These are phyloP conservation scores for Earliella scabrosa DNA, from an alignment of 1,284 basidiomycete species.

Conservation along the genomic window DNA sequence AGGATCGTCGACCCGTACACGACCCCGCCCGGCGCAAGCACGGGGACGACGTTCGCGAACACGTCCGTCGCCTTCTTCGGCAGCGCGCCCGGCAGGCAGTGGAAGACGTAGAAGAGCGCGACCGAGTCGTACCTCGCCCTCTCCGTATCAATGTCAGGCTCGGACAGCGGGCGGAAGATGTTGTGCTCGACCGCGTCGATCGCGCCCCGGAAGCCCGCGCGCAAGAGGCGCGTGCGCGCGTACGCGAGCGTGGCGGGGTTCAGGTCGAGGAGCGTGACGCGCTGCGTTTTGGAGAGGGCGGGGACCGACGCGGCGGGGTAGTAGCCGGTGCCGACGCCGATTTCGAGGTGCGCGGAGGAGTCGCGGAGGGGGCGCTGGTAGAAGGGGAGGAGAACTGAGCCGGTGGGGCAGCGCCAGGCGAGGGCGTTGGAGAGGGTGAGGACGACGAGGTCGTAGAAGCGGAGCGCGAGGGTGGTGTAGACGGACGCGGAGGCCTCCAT, in stretches of 20 bases:
- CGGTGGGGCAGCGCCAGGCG: constrained; percentile 29
- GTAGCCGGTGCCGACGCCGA: constrained; percentile 33
- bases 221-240: constrained; percentile 13
- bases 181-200: constrained; percentile 25
- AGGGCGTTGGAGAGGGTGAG: constrained; percentile 24
- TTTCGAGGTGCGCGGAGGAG: constrained; percentile 28
- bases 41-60: constrained; percentile 15
- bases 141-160: too few relatives aligned
- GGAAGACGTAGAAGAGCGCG: constrained; percentile 31
- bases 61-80: constrained; percentile 23
- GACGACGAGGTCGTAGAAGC: constrained; percentile 28
- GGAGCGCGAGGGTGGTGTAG: constrained; percentile 20
- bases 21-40: constrained; percentile 23
- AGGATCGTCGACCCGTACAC: constrained; percentile 32
- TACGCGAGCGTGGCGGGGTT: constrained; percentile 24
- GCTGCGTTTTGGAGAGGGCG: constrained; percentile 19
- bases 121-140: constrained; percentile 25
- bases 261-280: constrained; percentile 28
- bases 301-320: constrained; percentile 22
- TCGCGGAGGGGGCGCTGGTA: constrained; percentile 24
- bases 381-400: constrained; percentile 25
- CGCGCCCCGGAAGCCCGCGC: constrained; percentile 24
- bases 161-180: constrained; percentile 25
- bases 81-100: constrained; percentile 30
- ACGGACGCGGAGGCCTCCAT: constrained; percentile 23